A percentile compares a stretch with the other conserved stretches of the same genome.
phyloP scores from a whole-genome alignment of 345 rosid genomes.

The Rhodomyrtus tomentosa region DNA sequence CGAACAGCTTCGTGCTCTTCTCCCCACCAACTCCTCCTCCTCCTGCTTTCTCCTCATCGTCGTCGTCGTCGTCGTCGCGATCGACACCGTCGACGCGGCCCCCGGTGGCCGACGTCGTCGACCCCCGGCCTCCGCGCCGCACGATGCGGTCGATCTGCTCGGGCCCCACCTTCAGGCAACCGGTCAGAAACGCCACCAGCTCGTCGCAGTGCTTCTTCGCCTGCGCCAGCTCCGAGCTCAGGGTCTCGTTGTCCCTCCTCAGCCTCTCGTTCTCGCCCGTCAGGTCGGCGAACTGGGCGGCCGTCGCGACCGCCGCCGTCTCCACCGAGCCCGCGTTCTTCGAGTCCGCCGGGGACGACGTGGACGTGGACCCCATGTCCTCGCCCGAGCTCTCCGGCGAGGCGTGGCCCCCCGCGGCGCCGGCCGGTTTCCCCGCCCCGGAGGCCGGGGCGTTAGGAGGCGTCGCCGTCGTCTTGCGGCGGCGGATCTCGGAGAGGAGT shows the following conservation, averaged over 20 bases:
- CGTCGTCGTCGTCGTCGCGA: neutral
- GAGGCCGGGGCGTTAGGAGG: neutral
- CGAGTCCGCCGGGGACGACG: constrained; percentile 52
- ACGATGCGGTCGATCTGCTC: constrained; percentile 62
- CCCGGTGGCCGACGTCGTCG: constrained; percentile 1
- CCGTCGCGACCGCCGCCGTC: constrained; percentile 3
- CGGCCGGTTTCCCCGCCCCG: constrained; percentile 3
- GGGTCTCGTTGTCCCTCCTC: constrained; percentile 53
- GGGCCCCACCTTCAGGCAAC: constrained; percentile 51
- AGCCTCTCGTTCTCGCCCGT: constrained; percentile 82
- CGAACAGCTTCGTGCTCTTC: constrained; percentile 60
- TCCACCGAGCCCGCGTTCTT: constrained; percentile 78
- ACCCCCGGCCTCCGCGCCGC: constrained; percentile 24
- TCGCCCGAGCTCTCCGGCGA: constrained; percentile 67
- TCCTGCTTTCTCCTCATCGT: neutral
- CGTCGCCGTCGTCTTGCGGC: constrained; percentile 30
- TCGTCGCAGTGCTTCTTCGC: constrained; percentile 74
- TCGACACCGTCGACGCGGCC: neutral
- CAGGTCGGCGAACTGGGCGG: constrained; percentile 34
- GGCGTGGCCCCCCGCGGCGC: neutral
- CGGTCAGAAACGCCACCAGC: constrained; percentile 48
- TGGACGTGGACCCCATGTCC: constrained; percentile 67
- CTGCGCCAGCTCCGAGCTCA: constrained; percentile 69
- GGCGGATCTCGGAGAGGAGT: constrained; percentile 23
- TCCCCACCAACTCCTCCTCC: constrained; percentile 11